phyloP scores from a whole-genome alignment of 306 rosid species.

The Echinosophora koreensis region DNA sequence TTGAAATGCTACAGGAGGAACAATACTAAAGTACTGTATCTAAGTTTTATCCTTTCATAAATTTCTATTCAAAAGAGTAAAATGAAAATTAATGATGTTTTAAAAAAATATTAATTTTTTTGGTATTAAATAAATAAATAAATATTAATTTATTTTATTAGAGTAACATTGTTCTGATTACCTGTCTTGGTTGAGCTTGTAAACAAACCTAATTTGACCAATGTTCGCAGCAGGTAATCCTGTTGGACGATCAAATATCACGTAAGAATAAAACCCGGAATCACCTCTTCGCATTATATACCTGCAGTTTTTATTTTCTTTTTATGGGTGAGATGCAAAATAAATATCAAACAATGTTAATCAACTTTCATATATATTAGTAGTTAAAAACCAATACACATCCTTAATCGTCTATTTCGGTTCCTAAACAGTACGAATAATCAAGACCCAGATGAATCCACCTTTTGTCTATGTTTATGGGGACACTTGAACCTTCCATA shows the following conservation, averaged over 20 bases:
- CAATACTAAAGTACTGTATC: no score
- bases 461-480: constrained; percentile 81
- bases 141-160: neutral
- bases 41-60: neutral
- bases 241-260: constrained; percentile 58
- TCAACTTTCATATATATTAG: neutral
- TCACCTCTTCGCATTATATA: constrained; percentile 63
- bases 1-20: no score
- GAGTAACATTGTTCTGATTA: constrained; percentile 9
- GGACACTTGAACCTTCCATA: constrained; percentile 25
- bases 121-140: no score
- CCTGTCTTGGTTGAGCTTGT: constrained; percentile 61
- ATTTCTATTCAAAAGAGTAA: neutral
- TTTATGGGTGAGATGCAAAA: no score
- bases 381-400: neutral
- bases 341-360: neutral
- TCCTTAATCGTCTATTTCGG: no score
- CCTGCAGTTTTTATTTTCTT: constrained; percentile 46
- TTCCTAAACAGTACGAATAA: neutral
- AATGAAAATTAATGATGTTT: neutral
- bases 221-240: constrained; percentile 63
- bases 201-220: constrained; percentile 65
- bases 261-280: constrained; percentile 76
- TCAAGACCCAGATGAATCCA: neutral
- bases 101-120: neutral